Percentiles rank a stretch among this genome's conserved stretches.
phyloP scores from a whole-genome alignment of 2,329 filamentous ascomycete genomes.

The Bipolaris sorokiniana region DNA sequence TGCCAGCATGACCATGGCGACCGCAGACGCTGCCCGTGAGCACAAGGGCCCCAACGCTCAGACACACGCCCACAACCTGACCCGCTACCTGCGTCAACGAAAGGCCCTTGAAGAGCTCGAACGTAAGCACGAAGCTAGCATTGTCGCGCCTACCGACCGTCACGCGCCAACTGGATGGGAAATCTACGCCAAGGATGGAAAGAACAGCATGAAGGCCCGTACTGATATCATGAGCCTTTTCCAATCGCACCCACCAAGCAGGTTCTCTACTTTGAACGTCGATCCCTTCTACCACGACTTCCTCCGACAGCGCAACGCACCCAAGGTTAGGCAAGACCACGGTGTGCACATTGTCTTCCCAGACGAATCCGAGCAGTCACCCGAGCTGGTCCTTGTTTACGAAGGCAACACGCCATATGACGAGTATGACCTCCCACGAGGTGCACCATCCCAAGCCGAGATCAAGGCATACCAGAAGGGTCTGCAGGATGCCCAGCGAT shows the following conservation, averaged over 20 bases:
- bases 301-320: slow-evolving; percentile 68
- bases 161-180: slow-evolving; percentile 82
- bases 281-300: slow-evolving; percentile 82
- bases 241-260: slow-evolving; percentile 73
- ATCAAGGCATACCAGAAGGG: slow-evolving; percentile 62
- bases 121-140: slow-evolving; percentile 79
- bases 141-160: slow-evolving; percentile 75
- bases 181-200: slow-evolving; percentile 83
- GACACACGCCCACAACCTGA: slow-evolving; percentile 82
- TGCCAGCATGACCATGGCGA: slow-evolving; percentile 82
- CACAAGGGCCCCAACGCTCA: slow-evolving; percentile 77
- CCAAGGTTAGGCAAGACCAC: slow-evolving; percentile 68
- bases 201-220: slow-evolving; percentile 78
- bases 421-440: slow-evolving; percentile 62
- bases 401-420: slow-evolving; percentile 66
- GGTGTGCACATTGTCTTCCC: slow-evolving; percentile 78
- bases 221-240: slow-evolving; percentile 77
- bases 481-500: slow-evolving; percentile 64
- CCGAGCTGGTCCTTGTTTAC: slow-evolving; percentile 74
- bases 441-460: slow-evolving; percentile 62
- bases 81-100: slow-evolving; percentile 83
- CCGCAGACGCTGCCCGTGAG: slow-evolving; percentile 80
- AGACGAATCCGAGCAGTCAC: slow-evolving; percentile 62
- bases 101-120: slow-evolving; percentile 84
- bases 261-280: slow-evolving; percentile 70